A percentile compares a stretch with the other conserved stretches of the same genome.
These are phyloP conservation scores for Penicillium ochrochloron DNA, from an alignment of 495 filamentous ascomycete genomes.

Conservation along the genomic window DNA sequence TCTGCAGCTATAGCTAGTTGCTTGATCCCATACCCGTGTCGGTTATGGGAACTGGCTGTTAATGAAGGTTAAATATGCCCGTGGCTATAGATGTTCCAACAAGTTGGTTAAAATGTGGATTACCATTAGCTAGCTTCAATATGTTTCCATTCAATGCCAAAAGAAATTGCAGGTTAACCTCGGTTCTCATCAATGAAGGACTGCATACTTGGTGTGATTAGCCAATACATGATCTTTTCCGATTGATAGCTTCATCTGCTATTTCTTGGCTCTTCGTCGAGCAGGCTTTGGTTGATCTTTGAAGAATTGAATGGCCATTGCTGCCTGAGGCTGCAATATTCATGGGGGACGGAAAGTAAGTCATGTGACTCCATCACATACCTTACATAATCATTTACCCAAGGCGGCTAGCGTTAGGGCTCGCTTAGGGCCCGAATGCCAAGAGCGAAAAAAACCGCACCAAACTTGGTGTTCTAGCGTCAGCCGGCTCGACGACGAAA, in stretches of 20 bases:
- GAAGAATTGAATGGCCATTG: background rate
- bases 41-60: too few relatives aligned
- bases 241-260: background rate
- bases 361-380: background rate
- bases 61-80: too few relatives aligned
- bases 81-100: too few relatives aligned
- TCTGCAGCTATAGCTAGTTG: too few relatives aligned
- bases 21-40: too few relatives aligned
- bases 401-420: conserved; percentile 49
- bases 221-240: too few relatives aligned
- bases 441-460: conserved; percentile 54
- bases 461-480: conserved; percentile 39
- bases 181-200: too few relatives aligned
- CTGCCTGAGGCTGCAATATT: conserved; percentile 1
- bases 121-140: background rate
- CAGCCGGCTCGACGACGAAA: conserved; percentile 48
- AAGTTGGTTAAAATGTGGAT: background rate
- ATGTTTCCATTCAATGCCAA: background rate
- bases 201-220: too few relatives aligned
- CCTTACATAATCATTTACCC: conserved; percentile 15
- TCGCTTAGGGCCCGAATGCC: conserved; percentile 53
- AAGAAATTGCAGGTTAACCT: too few relatives aligned
- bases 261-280: background rate
- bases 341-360: background rate
- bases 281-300: background rate